Conservation (phyloP, 805 yeast genomes). For the Pichia exigua region DNA sequence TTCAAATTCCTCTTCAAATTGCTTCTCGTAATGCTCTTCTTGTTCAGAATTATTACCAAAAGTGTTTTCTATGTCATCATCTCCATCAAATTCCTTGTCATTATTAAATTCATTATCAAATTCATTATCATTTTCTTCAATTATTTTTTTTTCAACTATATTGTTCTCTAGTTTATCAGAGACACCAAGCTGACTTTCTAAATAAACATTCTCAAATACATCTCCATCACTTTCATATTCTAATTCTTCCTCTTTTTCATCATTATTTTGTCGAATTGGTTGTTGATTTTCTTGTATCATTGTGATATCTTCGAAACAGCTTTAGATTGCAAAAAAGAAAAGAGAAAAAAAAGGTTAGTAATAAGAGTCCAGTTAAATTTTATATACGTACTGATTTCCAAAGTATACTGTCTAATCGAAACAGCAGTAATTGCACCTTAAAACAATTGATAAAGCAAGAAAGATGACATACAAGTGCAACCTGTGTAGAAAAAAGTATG, state of each 20-base stretch:
- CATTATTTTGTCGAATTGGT: background rate
- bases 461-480: background rate
- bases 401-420: background rate
- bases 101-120: background rate
- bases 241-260: constrained; percentile 21
- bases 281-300: background rate
- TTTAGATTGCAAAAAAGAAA: background rate
- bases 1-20: constrained; percentile 1
- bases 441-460: background rate
- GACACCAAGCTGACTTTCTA: background rate
- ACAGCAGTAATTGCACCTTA: background rate
- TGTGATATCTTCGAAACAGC: background rate
- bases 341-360: background rate
- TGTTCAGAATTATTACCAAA: background rate
- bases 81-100: constrained; percentile 1
- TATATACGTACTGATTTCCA: background rate
- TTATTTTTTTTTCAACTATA: background rate
- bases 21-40: background rate
- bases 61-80: background rate
- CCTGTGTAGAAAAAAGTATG: background rate
- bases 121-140: too few relatives aligned
- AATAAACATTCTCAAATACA: constrained; percentile 10
- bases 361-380: background rate
- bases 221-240: constrained; percentile 26
- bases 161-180: background rate